A percentile compares a stretch with the other conserved stretches of the same genome.
Evolutionary conservation across 345 rosid species (phyloP).

Genomic region (Salix caprea): DNA sequence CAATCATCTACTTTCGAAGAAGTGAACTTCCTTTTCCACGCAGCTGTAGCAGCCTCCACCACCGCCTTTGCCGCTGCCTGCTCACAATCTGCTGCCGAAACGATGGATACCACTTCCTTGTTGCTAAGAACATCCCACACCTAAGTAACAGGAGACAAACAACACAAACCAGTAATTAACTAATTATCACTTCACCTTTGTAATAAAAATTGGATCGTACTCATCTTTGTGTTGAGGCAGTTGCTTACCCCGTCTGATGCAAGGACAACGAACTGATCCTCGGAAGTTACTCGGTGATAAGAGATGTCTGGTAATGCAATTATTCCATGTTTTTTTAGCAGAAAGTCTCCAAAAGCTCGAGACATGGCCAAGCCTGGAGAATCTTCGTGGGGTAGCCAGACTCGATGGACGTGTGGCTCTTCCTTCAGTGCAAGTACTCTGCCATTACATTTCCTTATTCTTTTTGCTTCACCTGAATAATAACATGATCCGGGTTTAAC

Average conservation of each 20-base stretch:
- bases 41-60: constrained; percentile 53
- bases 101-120: constrained; percentile 51
- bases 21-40: constrained; percentile 67
- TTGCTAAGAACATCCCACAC: constrained; percentile 83
- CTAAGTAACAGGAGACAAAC: constrained; percentile 14
- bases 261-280: constrained; percentile 58
- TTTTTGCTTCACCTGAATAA: constrained; percentile 66
- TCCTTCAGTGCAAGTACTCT: constrained; percentile 62
- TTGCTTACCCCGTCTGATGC: constrained; percentile 77
- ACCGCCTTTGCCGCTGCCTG: constrained; percentile 52
- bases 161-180: not conserved
- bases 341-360: constrained; percentile 77
- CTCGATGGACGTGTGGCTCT: constrained; percentile 74
- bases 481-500: not conserved
- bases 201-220: not conserved
- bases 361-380: constrained; percentile 95
- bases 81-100: constrained; percentile 37
- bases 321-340: constrained; percentile 65
- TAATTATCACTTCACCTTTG: not conserved
- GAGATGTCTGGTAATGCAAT: constrained; percentile 70
- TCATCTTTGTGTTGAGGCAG: not conserved
- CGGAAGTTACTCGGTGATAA: constrained; percentile 42
- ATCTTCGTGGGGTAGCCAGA: constrained; percentile 81
- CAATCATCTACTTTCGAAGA: constrained; percentile 59
- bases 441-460: constrained; percentile 70